Conservation (phyloP, 2,329 filamentous ascomycete species). For the Karstenula rhodostoma region DNA sequence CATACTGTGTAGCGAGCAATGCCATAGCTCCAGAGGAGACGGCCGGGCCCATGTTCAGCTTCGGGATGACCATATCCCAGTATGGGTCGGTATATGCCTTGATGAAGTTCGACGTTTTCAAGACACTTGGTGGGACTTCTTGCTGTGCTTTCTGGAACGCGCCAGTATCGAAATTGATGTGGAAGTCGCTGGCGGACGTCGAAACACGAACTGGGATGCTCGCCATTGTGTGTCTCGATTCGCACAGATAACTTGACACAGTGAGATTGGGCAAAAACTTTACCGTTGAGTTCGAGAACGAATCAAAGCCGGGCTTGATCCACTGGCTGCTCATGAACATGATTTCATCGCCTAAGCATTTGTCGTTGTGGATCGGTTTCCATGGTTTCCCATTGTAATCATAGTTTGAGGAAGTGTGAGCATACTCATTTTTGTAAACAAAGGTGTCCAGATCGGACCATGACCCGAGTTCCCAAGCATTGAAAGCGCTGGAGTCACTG, state of each 20-base stretch:
- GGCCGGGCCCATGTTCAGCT: neutral
- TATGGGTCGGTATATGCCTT: slow-evolving; percentile 14
- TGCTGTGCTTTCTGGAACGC: slow-evolving; percentile 13
- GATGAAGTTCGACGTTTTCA: slow-evolving; percentile 15
- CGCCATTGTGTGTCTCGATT: slow-evolving; percentile 19
- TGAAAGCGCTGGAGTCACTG: neutral
- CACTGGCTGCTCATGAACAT: slow-evolving; percentile 16
- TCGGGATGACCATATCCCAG: slow-evolving; percentile 14
- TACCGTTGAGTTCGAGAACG: neutral
- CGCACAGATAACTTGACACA: slow-evolving; percentile 20
- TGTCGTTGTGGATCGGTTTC: slow-evolving; percentile 15
- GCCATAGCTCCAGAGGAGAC: slow-evolving; percentile 14
- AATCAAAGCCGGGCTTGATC: neutral
- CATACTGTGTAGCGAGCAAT: slow-evolving; percentile 18
- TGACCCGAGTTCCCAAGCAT: neutral
- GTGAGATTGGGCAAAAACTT: slow-evolving; percentile 12
- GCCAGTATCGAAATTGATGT: slow-evolving; percentile 10
- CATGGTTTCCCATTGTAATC: neutral
- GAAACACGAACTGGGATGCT: slow-evolving; percentile 17
- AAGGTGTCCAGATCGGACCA: slow-evolving; percentile 9
- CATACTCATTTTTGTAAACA: neutral
- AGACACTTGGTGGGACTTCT: neutral
- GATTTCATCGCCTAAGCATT: slow-evolving; percentile 12
- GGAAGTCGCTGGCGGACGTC: slow-evolving; percentile 7
- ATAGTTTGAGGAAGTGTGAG: too few relatives aligned